These are phyloP conservation scores for Periconia sp. DNA, from an alignment of 2,329 filamentous ascomycete species.

Conservation along the genomic window DNA sequence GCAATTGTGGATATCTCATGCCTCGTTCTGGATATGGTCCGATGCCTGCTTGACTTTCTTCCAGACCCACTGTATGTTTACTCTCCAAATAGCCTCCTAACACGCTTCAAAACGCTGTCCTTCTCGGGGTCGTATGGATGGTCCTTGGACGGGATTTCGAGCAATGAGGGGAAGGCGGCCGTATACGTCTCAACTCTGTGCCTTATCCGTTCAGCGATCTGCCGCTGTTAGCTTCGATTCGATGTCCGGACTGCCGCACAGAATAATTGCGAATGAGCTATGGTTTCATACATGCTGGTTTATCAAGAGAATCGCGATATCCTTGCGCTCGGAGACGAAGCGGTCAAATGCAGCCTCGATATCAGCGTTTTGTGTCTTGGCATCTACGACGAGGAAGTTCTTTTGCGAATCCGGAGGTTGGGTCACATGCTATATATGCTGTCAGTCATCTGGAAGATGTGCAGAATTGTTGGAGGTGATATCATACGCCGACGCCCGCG, in stretches of 20 bases:
- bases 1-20: constrained; percentile 7
- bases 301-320: constrained; percentile 94
- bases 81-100: constrained; percentile 73
- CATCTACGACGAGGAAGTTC: constrained; percentile 96
- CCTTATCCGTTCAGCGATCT: constrained; percentile 95
- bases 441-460: constrained; percentile 2
- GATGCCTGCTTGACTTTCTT: not conserved
- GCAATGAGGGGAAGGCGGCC: constrained; percentile 90
- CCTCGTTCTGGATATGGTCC: constrained; percentile 2
- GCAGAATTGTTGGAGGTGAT: not conserved
- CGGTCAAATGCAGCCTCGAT: constrained; percentile 90
- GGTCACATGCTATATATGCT: constrained; percentile 75
- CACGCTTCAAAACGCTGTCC: constrained; percentile 91
- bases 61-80: constrained; percentile 43
- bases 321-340: constrained; percentile 88
- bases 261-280: not conserved
- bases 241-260: not conserved
- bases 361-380: constrained; percentile 82
- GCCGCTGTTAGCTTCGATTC: constrained; percentile 11
- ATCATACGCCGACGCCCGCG: constrained; percentile 85
- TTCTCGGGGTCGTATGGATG: constrained; percentile 99
- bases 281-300: constrained; percentile 80
- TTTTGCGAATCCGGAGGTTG: constrained; percentile 85
- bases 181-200: constrained; percentile 88
- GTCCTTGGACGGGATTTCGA: constrained; percentile 98